Evolutionary conservation across 306 rosid genomes (phyloP).

Genomic region (Cucurbita argyrosperma): DNA sequence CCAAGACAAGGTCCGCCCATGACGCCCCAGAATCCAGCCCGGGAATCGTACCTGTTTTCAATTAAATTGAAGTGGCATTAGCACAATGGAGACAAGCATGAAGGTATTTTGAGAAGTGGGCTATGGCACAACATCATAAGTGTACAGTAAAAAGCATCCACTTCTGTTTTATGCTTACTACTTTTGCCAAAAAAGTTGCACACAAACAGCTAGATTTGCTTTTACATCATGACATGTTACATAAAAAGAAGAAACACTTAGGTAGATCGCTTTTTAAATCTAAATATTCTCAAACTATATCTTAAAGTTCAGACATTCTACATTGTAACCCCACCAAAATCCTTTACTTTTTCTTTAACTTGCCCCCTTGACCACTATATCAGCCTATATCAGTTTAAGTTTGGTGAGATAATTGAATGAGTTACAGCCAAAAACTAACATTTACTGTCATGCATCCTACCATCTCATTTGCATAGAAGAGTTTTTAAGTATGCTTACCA

Average conservation of each 20-base stretch:
- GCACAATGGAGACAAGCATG: slow-evolving; percentile 3
- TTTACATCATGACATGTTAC: neutral
- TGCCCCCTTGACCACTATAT: neutral
- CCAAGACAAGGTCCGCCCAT: slow-evolving; percentile 89
- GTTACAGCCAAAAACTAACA: neutral
- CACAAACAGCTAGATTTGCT: neutral
- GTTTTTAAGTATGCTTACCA: slow-evolving; percentile 37
- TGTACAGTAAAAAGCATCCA: neutral
- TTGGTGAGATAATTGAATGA: neutral
- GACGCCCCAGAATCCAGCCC: slow-evolving; percentile 97
- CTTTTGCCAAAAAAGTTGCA: neutral
- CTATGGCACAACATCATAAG: neutral
- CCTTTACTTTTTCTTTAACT: neutral
- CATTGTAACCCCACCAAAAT: neutral
- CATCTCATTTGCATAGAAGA: neutral
- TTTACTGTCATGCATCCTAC: neutral
- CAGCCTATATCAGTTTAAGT: neutral
- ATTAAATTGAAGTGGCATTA: slow-evolving; percentile 2
- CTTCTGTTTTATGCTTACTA: neutral
- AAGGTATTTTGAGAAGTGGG: neutral
- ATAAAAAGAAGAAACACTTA: slow-evolving; percentile 1
- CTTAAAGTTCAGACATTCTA: neutral
- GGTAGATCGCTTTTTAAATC: neutral
- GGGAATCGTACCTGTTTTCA: slow-evolving; percentile 61
- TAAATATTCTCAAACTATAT: neutral